These are phyloP conservation scores for Abortiporus biennis DNA, from an alignment of 1,284 basidiomycete genomes.

Conservation along the genomic window DNA sequence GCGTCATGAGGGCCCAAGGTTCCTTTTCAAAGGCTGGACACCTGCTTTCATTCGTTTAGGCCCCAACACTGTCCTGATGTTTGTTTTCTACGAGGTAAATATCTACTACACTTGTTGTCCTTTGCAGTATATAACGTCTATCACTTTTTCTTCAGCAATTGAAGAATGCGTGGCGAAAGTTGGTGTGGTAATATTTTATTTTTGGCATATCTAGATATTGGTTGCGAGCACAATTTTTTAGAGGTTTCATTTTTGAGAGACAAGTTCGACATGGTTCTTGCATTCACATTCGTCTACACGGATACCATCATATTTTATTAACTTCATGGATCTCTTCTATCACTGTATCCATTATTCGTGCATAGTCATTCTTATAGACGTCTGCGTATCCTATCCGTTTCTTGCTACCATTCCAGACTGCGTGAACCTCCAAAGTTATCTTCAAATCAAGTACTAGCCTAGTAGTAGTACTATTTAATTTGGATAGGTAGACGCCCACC, in stretches of 20 bases:
- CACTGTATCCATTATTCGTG: no score
- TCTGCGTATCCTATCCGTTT: no score
- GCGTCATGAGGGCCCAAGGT: constrained; percentile 70
- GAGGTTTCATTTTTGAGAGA: no score
- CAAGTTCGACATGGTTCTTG: no score
- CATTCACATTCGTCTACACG: background rate
- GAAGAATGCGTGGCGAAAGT: constrained; percentile 47
- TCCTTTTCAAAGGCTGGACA: constrained; percentile 89
- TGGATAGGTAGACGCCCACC: no score
- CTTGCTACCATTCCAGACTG: no score
- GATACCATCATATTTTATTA: background rate
- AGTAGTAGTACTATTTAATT: no score
- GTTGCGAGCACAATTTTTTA: no score
- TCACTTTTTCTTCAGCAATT: constrained; percentile 44
- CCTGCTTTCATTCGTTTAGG: constrained; percentile 81
- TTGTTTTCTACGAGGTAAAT: constrained; percentile 77
- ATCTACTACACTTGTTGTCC: background rate
- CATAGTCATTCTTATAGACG: no score
- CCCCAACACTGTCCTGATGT: constrained; percentile 80
- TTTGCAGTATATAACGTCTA: background rate
- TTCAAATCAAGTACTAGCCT: no score
- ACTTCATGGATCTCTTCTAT: background rate
- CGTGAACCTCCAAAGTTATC: no score
- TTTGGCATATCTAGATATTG: background rate
- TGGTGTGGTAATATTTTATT: constrained; percentile 3